phyloP scores from a whole-genome alignment of 2,329 filamentous ascomycete genomes.

The Helminthosporium solani region DNA sequence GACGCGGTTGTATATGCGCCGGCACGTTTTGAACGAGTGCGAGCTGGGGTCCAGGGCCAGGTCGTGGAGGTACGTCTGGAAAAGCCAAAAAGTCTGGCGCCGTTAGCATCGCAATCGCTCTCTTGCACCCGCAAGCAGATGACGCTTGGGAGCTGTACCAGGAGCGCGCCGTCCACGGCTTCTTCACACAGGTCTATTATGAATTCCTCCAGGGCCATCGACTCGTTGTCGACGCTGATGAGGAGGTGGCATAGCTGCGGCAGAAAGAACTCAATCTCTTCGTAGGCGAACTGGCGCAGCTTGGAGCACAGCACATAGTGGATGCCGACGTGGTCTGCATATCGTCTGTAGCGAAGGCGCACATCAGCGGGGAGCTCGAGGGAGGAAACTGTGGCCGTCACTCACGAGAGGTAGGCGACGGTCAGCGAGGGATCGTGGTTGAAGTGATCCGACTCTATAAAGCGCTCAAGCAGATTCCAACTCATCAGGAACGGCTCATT shows the following conservation, averaged over 20 bases:
- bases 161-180: conserved; percentile 77
- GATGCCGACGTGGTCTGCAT: conserved; percentile 86
- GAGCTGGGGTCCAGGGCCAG: conserved; percentile 73
- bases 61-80: conserved; percentile 84
- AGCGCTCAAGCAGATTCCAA: conserved; percentile 86
- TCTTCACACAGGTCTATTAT: conserved; percentile 83
- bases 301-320: conserved; percentile 88
- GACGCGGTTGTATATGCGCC: conserved; percentile 83
- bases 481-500: conserved; percentile 51
- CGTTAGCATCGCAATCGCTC: conserved; percentile 29
- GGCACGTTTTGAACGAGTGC: conserved; percentile 77
- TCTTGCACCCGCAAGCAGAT: conserved; percentile 6
- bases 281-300: conserved; percentile 83
- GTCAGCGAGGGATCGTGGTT: conserved; percentile 87
- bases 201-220: conserved; percentile 87
- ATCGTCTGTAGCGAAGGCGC: conserved; percentile 60
- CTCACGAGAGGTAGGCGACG: conserved; percentile 85
- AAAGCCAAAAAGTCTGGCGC: conserved; percentile 80
- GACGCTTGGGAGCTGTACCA: conserved; percentile 53
- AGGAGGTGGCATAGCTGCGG: conserved; percentile 81
- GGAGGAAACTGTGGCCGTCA: conserved; percentile 23
- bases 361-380: conserved; percentile 18
- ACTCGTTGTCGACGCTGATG: conserved; percentile 86
- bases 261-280: conserved; percentile 91
- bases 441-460: conserved; percentile 92